phyloP scores from a whole-genome alignment of 1,284 basidiomycete species.

The Trichosporon faecale region DNA sequence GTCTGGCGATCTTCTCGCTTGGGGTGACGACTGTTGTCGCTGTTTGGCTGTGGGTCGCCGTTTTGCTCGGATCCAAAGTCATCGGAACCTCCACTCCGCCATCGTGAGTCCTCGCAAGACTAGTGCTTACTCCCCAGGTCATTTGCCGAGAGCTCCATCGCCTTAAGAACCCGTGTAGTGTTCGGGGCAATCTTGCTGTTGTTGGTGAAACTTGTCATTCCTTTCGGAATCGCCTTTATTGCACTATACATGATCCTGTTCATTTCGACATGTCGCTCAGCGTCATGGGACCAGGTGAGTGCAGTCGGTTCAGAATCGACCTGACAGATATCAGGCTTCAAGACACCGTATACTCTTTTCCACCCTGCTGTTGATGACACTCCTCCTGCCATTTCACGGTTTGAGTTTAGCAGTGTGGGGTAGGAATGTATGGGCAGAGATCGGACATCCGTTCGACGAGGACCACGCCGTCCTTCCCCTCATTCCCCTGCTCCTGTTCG shows the following conservation, averaged over 20 bases:
- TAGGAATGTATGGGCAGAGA: slow-evolving; percentile 58
- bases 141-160: neutral
- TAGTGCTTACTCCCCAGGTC: neutral
- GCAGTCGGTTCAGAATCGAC: neutral
- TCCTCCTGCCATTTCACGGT: slow-evolving; percentile 73
- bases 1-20: neutral
- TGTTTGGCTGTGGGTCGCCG: neutral
- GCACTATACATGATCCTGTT: neutral
- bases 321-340: neutral
- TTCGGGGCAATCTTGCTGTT: neutral
- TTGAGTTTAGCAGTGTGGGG: slow-evolving; percentile 86
- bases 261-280: neutral
- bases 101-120: neutral
- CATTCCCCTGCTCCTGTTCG: slow-evolving; percentile 24
- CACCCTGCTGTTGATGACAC: slow-evolving; percentile 72
- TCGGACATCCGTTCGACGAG: slow-evolving; percentile 24
- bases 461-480: slow-evolving; percentile 31
- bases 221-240: neutral
- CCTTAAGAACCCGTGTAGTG: neutral
- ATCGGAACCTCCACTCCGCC: neutral
- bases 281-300: neutral
- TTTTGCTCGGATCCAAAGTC: neutral
- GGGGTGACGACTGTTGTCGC: neutral
- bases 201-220: neutral
- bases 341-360: slow-evolving; percentile 52